phyloP scores from a whole-genome alignment of 805 yeast genomes.

The Komagataella ulmi region DNA sequence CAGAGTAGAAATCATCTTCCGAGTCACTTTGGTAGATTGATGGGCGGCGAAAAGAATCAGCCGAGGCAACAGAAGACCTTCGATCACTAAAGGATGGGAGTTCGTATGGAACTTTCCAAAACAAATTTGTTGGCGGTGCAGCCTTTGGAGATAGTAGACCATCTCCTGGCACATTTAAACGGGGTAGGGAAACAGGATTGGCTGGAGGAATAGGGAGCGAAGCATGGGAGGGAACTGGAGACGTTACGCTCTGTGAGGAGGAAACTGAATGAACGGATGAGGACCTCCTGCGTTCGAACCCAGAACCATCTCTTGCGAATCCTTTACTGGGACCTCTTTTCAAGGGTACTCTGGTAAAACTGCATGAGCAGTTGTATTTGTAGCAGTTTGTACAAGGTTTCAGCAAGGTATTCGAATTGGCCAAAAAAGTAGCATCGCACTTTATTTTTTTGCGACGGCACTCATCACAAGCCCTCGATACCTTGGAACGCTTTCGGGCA shows the following conservation, averaged over 20 bases:
- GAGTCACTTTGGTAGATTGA: slow-evolving; percentile 17
- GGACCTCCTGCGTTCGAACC: background rate
- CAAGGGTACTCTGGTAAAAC: slow-evolving; percentile 58
- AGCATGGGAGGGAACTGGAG: background rate
- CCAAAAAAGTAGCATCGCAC: slow-evolving; percentile 48
- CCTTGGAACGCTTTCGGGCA: slow-evolving; percentile 47
- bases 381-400: slow-evolving; percentile 49
- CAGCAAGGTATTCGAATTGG: slow-evolving; percentile 30
- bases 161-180: background rate
- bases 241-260: background rate
- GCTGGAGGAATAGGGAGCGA: background rate
- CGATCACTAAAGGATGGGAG: slow-evolving; percentile 30
- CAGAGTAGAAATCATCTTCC: slow-evolving; percentile 15
- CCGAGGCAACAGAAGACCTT: slow-evolving; percentile 34
- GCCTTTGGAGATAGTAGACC: slow-evolving; percentile 2
- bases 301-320: slow-evolving; percentile 25
- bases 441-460: slow-evolving; percentile 63
- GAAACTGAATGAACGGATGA: background rate
- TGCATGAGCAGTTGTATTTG: slow-evolving; percentile 46
- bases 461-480: slow-evolving; percentile 72
- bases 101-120: slow-evolving; percentile 54
- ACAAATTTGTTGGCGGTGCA: slow-evolving; percentile 11
- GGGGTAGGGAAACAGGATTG: background rate
- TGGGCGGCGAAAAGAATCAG: slow-evolving; percentile 29
- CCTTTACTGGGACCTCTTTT: slow-evolving; percentile 78